phyloP scores from a whole-genome alignment of 371 early-diverging fungal genomes.

The Circinella minor region DNA sequence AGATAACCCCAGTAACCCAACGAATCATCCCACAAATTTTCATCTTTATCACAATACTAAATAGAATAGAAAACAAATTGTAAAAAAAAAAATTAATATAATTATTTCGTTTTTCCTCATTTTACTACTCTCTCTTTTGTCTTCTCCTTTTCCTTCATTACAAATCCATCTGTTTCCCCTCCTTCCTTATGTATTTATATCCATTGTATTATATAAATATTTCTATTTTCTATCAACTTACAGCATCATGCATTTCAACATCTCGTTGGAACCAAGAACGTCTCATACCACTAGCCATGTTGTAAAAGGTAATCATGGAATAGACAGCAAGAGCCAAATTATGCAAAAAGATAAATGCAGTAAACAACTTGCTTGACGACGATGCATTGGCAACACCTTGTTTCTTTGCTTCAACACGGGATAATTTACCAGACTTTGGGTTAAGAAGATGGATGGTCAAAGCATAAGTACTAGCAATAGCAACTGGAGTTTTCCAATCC shows the following conservation, averaged over 20 bases:
- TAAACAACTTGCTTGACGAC: constrained; percentile 59
- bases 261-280: constrained; percentile 46
- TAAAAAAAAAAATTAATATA: background rate
- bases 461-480: constrained; percentile 57
- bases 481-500: constrained; percentile 78
- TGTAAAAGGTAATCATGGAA: constrained; percentile 71
- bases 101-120: background rate
- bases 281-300: constrained; percentile 64
- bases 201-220: too few species aligned
- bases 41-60: constrained; percentile 73
- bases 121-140: background rate
- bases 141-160: too few species aligned
- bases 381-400: constrained; percentile 35
- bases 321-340: constrained; percentile 74
- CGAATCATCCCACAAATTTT: constrained; percentile 68
- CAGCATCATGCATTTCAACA: constrained; percentile 42
- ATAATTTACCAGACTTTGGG: constrained; percentile 57
- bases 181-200: background rate
- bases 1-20: constrained; percentile 80
- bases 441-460: constrained; percentile 51
- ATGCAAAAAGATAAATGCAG: constrained; percentile 69
- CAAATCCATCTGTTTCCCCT: background rate
- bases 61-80: background rate
- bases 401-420: constrained; percentile 58
- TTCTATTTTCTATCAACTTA: constrained; percentile 37